A percentile compares a stretch with the other conserved stretches of the same genome.
phyloP scores from a whole-genome alignment of 2,329 filamentous ascomycete species.

The Penicillium sp. region DNA sequence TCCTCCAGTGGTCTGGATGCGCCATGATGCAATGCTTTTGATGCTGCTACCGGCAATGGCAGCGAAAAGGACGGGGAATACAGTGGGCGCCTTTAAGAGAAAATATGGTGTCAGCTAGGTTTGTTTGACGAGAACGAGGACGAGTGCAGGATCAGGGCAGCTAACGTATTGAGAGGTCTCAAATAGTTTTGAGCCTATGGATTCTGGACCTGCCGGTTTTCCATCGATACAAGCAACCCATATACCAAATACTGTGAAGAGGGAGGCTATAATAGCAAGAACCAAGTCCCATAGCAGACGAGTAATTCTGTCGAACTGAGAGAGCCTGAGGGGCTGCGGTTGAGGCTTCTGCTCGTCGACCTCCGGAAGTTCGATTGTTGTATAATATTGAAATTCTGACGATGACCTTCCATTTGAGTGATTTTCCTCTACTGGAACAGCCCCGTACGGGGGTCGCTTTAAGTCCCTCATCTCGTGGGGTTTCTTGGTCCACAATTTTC shows the following conservation, averaged over 20 bases:
- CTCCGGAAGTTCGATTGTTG: background rate
- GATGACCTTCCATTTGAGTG: background rate
- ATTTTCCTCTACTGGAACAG: background rate
- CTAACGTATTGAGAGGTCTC: conserved; percentile 1
- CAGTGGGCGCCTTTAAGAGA: background rate
- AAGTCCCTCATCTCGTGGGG: background rate
- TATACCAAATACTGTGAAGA: background rate
- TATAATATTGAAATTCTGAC: background rate
- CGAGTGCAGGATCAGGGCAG: background rate
- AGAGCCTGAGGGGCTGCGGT: background rate
- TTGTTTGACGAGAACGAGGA: background rate
- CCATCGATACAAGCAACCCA: conserved; percentile 1
- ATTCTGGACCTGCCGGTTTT: background rate
- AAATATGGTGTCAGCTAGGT: background rate
- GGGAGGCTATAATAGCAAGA: background rate
- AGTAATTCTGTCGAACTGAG: background rate
- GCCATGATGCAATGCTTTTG: conserved; percentile 3
- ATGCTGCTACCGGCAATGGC: conserved; percentile 5
- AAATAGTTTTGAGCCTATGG: background rate
- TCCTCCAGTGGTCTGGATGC: background rate
- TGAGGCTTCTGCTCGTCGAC: background rate
- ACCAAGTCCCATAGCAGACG: background rate
- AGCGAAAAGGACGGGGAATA: conserved; percentile 1
- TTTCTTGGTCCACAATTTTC: background rate
- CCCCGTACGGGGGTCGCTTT: background rate